These are phyloP conservation scores for Taphrina communis DNA, from an alignment of 1,139 yeast species.

Conservation along the genomic window DNA sequence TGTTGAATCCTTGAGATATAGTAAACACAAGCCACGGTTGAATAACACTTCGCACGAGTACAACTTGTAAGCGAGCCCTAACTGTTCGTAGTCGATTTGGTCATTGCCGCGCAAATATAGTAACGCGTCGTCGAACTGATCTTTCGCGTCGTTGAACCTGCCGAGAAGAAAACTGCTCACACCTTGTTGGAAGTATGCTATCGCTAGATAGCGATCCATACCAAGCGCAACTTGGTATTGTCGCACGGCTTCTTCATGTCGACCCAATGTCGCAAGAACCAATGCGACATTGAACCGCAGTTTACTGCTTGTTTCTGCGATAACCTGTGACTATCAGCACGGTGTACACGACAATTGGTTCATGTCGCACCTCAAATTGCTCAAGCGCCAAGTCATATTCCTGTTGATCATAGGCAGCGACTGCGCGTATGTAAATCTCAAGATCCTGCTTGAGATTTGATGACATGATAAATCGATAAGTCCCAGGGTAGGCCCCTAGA, in stretches of 20 bases:
- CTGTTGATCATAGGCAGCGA: conserved; percentile 34
- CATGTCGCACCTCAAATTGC: conserved; percentile 23
- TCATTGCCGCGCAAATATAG: conserved; percentile 47
- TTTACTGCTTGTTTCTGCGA: conserved; percentile 34
- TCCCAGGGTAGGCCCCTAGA: no score
- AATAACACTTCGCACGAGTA: conserved; percentile 48
- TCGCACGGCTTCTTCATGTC: conserved; percentile 43
- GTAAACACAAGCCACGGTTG: conserved; percentile 47
- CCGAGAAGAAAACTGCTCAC: conserved; percentile 47
- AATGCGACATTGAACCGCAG: conserved; percentile 46
- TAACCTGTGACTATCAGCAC: neutral
- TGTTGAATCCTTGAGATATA: conserved; percentile 46
- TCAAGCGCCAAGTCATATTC: conserved; percentile 30
- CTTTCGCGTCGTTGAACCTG: conserved; percentile 46
- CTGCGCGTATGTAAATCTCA: conserved; percentile 31
- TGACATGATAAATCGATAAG: neutral
- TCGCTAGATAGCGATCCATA: conserved; percentile 47
- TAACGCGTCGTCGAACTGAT: conserved; percentile 47
- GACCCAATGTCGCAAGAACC: conserved; percentile 44
- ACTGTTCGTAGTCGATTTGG: conserved; percentile 47
- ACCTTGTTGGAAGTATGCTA: conserved; percentile 48
- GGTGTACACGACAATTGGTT: neutral
- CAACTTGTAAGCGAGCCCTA: conserved; percentile 47
- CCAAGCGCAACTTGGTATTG: conserved; percentile 44
- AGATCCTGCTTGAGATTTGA: conserved; percentile 32